Evolutionary conservation across 1,139 yeast genomes (phyloP), one percentile per base, ranked within the genome.

Genomic region (Debaryomycetaceae sp.): DNA sequence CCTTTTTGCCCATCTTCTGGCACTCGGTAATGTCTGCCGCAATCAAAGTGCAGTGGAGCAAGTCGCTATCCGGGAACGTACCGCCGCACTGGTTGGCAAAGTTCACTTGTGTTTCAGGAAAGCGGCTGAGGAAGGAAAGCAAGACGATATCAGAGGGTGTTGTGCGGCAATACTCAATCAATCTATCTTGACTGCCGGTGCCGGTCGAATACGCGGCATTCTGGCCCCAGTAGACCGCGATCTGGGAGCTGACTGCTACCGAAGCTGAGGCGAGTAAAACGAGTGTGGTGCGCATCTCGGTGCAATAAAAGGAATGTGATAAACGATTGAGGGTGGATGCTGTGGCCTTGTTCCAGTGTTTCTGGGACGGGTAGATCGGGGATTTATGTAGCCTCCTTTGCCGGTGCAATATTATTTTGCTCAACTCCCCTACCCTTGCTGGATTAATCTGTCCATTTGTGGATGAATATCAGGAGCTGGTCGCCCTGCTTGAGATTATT

Each of bases 161-260:
- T 20, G 32, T 23, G 4, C 28, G 34, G 34, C 50, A 45, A 35
- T 41, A 44, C 15, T 30, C 19, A 21, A 29, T 29, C 31, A 45
- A 37, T 2, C 33, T 26, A 15, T 31, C 26, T 24, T 43, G 45
- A 27, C 32, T 23, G 3, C 38, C 37, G n/a, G n/a, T n/a, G n/a
- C n/a, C n/a, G n/a, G n/a, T n/a, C n/a, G n/a, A n/a, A n/a, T n/a
- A n/a, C 23, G 33, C 37, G 19, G 48, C 33, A 27, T 44, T 42
- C 22, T 44, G 48, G 25, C 50, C 50, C 48, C 47, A 45, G 33
- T 44, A 45, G 8, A 39, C 37, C 7, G 40, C 49, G 7, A 43
- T 36, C 25, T 36, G 36, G 13, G 30, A 27, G 13, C 24, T 7
- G 25, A 27, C 27, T 14, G 11, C 12, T 4, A 23, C 30, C 10